Evolutionary conservation across 306 rosid genomes (phyloP).

Genomic region (Lotus japonicus): DNA sequence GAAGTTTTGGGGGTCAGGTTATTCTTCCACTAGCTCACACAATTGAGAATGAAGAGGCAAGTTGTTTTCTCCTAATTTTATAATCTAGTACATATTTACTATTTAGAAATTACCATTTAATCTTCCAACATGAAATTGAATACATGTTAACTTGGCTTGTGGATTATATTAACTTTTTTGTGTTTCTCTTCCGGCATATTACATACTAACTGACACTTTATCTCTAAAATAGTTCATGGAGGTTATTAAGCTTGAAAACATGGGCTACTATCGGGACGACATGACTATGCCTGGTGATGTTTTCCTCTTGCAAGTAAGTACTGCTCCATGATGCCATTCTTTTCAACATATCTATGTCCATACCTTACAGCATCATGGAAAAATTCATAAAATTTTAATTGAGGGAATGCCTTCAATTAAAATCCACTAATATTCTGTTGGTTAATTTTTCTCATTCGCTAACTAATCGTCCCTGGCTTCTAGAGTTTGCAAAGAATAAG

Average conservation of each 20-base stretch:
- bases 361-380: not conserved
- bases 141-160: not conserved
- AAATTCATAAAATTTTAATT: not conserved
- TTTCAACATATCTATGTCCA: not conserved
- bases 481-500: not conserved
- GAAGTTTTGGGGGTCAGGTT: slow-evolving; percentile 87
- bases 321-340: not conserved
- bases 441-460: not conserved
- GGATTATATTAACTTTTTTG: not conserved
- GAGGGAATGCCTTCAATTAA: not conserved
- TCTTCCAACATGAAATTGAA: not conserved
- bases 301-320: slow-evolving; percentile 93
- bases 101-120: not conserved
- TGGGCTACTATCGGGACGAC: slow-evolving; percentile 90
- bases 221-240: slow-evolving; percentile 76
- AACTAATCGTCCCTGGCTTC: not conserved
- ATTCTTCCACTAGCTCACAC: slow-evolving; percentile 97
- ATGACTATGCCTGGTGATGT: slow-evolving; percentile 84
- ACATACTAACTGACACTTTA: slow-evolving; percentile 9
- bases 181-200: too few relatives aligned
- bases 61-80: slow-evolving; percentile 10
- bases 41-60: slow-evolving; percentile 95
- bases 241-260: slow-evolving; percentile 86
- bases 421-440: not conserved
- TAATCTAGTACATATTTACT: not conserved